A percentile compares a stretch with the other conserved stretches of the same genome.
phyloP scores from a whole-genome alignment of 352 stramenopile genomes.

The Porosira glacialis region DNA sequence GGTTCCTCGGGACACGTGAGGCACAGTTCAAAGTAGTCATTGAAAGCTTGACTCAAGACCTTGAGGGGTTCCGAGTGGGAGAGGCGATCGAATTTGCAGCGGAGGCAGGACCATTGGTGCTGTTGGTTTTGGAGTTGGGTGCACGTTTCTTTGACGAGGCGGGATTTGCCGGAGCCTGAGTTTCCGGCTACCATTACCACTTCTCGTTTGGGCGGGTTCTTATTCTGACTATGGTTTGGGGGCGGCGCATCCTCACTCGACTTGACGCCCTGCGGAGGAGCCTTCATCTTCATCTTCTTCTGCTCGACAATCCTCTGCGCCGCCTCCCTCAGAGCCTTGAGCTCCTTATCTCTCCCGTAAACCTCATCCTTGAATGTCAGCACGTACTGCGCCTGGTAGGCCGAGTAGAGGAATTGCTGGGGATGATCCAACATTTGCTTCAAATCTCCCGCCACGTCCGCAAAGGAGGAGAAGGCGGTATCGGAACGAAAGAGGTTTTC shows the following conservation, averaged over 20 bases:
- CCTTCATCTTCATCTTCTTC: background rate
- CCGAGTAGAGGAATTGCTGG: conserved; percentile 27
- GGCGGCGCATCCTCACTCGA: conserved; percentile 17
- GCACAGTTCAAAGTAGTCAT: conserved; percentile 27
- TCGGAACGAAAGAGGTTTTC: conserved; percentile 18
- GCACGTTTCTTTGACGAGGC: conserved; percentile 19
- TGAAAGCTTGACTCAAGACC: conserved; percentile 17
- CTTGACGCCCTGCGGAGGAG: background rate
- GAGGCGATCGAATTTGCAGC: conserved; percentile 29
- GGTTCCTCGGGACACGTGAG: no score
- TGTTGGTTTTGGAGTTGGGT: conserved; percentile 15
- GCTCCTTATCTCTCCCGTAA: conserved; percentile 31
- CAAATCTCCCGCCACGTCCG: conserved; percentile 29
- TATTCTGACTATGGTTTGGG: no score
- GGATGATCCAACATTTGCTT: conserved; percentile 44
- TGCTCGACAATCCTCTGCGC: conserved; percentile 9
- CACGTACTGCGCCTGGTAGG: conserved; percentile 16
- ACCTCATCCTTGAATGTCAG: conserved; percentile 30
- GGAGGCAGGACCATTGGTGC: conserved; percentile 28
- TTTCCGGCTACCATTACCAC: conserved; percentile 16
- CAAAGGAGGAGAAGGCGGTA: conserved; percentile 31
- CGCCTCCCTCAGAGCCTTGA: conserved; percentile 24
- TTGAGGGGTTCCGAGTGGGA: conserved; percentile 20
- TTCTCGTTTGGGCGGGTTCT: no score
- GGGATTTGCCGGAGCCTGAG: conserved; percentile 21